Base-by-base conservation (phyloP, 1,139 yeast species). In the Taphrina deformans region DNA sequence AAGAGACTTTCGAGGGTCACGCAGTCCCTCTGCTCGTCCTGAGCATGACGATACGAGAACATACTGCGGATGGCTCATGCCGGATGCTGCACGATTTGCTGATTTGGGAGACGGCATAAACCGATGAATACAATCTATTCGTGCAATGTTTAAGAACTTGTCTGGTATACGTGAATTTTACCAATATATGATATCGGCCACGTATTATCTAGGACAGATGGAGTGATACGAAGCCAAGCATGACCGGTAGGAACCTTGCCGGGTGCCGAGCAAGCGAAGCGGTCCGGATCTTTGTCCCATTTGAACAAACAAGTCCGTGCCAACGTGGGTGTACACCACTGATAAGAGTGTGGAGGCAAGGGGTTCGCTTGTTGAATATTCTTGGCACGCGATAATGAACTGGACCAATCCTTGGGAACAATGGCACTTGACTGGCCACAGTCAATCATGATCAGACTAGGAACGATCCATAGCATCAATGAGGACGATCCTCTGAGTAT, bases 341-440 rank as follows among this genome's bases (percentile, higher is more conserved):
- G 41, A 38, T 38, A 38, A 38, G 41, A 38, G n/a, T 38, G 41
- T 38, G 41, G 41, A 38, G 41, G 41, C 41, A 38, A 38, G 41
- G 41, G 40, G 40, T 3, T 7, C 7, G 16, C 6, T 12, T 18
- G 41, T 7, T n/a, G 12, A 38, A 38, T 14, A 6, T 29, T 29
- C 33, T 29, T 29, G 33, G 33, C 33, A 29, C 33, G 33, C 33
- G 41, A 38, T 10, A 12, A 12, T n/a, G n/a, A n/a, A n/a, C n/a
- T n/a, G n/a, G 41, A 12, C 18, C 18, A 14, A 12, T 38, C 16
- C n/a, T n/a, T n/a, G n/a, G n/a, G n/a, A n/a, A n/a, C n/a, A n/a
- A n/a, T n/a, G n/a, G n/a, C n/a, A n/a, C n/a, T n/a, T n/a, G n/a
- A n/a, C n/a, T n/a, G n/a, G n/a, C n/a, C n/a, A n/a, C n/a, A n/a